Conservation (phyloP, 2,329 filamentous ascomycete genomes). For the Pseudogymnoascus verrucosus region DNA sequence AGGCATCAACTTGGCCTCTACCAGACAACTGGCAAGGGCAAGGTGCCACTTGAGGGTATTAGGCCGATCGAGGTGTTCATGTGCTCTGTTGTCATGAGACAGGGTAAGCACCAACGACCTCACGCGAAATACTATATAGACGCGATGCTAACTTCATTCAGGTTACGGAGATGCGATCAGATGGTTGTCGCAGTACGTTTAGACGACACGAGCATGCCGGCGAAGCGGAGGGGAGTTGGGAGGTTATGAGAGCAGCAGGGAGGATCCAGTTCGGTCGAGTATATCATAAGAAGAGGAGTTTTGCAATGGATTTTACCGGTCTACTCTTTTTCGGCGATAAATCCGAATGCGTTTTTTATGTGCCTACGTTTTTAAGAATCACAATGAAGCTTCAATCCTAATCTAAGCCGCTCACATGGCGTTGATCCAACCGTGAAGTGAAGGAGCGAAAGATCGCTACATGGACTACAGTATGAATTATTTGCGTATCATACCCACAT, state of each 20-base stretch:
- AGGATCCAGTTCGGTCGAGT: constrained; percentile 6
- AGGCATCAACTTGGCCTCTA: constrained; percentile 87
- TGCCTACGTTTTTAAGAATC: constrained; percentile 9
- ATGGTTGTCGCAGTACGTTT: constrained; percentile 90
- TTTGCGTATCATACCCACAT: neutral
- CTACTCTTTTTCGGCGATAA: constrained; percentile 7
- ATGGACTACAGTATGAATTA: neutral
- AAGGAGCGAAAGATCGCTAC: neutral
- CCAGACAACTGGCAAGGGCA: constrained; percentile 94
- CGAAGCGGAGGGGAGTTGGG: constrained; percentile 6
- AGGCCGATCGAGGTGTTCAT: constrained; percentile 96
- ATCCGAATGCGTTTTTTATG: constrained; percentile 5
- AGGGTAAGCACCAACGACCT: constrained; percentile 48
- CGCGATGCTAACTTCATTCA: constrained; percentile 28
- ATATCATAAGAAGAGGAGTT: constrained; percentile 26
- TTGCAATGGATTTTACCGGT: constrained; percentile 22
- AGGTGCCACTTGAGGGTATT: constrained; percentile 85
- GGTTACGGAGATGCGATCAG: constrained; percentile 84
- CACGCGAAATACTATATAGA: constrained; percentile 9
- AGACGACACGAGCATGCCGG: constrained; percentile 29
- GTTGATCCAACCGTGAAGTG: neutral
- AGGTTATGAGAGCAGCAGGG: constrained; percentile 7
- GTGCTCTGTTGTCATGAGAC: constrained; percentile 98
- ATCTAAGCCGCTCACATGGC: neutral
- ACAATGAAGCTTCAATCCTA: constrained; percentile 3